Conservation (phyloP, 257 asterid genomes). For the Henckelia pumila region DNA sequence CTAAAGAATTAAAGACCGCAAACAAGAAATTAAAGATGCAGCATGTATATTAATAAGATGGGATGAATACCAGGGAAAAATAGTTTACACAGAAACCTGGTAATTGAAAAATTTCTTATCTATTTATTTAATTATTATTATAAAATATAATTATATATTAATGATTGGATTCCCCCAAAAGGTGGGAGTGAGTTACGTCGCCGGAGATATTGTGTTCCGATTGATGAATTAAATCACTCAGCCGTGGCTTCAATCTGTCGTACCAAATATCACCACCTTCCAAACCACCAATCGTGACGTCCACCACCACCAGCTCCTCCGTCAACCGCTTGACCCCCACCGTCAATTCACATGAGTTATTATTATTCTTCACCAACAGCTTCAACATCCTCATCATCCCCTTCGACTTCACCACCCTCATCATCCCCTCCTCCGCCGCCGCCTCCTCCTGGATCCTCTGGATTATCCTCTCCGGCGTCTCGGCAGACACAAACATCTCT, state of each 20-base stretch:
- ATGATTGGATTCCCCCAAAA: not conserved
- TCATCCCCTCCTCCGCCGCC: conserved; percentile 35
- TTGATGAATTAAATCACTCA: not conserved
- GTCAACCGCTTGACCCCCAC: conserved; percentile 45
- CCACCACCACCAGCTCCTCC: conserved; percentile 34
- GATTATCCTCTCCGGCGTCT: conserved; percentile 31
- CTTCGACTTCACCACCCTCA: conserved; percentile 36
- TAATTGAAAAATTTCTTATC: too few relatives aligned
- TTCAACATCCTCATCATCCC: conserved; percentile 41
- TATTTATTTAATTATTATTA: too few relatives aligned
- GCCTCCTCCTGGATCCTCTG: conserved; percentile 32
- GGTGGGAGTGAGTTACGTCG: not conserved
- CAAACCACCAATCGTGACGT: conserved; percentile 29
- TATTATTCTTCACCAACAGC: conserved; percentile 37
- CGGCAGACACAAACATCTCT: conserved; percentile 15
- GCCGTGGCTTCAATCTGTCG: not conserved
- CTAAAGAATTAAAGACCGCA: too few relatives aligned
- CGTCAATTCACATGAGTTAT: conserved; percentile 28
- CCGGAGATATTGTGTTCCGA: not conserved
- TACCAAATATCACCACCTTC: not conserved
- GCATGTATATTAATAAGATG: too few relatives aligned
- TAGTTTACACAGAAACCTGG: too few relatives aligned
- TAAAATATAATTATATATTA: too few relatives aligned
- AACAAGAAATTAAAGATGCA: too few relatives aligned
- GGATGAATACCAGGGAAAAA: too few relatives aligned